Base-by-base conservation (phyloP, 2,329 filamentous ascomycete genomes). In the Trichoderma sp. region DNA sequence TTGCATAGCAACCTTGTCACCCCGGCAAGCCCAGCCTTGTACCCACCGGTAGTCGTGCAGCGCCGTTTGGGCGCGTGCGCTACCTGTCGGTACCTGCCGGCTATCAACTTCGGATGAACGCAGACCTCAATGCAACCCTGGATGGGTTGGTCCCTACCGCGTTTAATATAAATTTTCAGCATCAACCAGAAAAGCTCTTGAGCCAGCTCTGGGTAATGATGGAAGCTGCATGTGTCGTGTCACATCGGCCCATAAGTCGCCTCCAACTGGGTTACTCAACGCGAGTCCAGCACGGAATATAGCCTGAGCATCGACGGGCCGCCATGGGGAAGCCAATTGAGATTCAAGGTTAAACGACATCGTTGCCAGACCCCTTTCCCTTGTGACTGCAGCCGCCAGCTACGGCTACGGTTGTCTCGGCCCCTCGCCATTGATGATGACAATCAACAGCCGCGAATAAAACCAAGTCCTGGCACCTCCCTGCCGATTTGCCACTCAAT, bases 401-500 rank as follows among this genome's bases (percentile, higher is more conserved):
- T 45, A 45, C 41, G 41, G 41, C 41, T 62, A 38, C 29, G 69
- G 69, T 33, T 45, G 68, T 45, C 35, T 62, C 53, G 68, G 68
- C 68, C 18, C 56, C 27, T 63, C 38, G 38, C 56, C 59, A 38
- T 64, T n/a, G 38, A 41, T 41, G 16, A 41, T 41, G 12, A 27
- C 27, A 12, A 35, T 53, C 69, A 45, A 72, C 29, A 53, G 18
- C 45, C 45, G 33, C 56, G 59, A 71, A 71, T 72, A 72, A 64
- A 72, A 72, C 83, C 65, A 82, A 33, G 84, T 72, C 83, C 84
- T 76, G 83, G 83, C 78, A 81, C 81, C 33, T 77, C 77, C 66
- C 12, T 45, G 62, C 16, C 60, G 29, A 33, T 67, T 74, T 53
- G 60, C 69, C 69, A 73, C 60, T 29, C 62, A 35, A 74, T 66